Percentiles rank a stretch among this genome's conserved stretches.
These are phyloP conservation scores for Drechslerella stenobrocha DNA, from an alignment of 2,329 filamentous ascomycete genomes.

Conservation along the genomic window DNA sequence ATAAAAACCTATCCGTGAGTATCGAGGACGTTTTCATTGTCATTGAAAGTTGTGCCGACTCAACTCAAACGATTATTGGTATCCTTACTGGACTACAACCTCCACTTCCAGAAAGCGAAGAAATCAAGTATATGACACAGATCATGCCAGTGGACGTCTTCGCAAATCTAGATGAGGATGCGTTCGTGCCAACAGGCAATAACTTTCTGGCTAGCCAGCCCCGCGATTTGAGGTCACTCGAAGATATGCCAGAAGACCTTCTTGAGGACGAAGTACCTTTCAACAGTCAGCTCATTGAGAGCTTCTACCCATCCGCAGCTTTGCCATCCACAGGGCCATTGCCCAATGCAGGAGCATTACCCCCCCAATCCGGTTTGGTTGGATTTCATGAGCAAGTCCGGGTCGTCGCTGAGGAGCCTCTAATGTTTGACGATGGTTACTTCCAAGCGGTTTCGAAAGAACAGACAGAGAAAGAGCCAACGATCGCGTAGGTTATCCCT, in stretches of 20 bases:
- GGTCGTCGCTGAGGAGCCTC: slow-evolving; percentile 64
- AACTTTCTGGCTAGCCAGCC: slow-evolving; percentile 35
- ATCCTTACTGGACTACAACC: slow-evolving; percentile 79
- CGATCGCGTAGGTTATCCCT: slow-evolving; percentile 25
- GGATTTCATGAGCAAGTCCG: slow-evolving; percentile 62
- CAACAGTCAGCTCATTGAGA: slow-evolving; percentile 61
- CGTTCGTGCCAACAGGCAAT: slow-evolving; percentile 61
- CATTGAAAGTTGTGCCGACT: slow-evolving; percentile 93
- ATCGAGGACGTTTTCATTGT: slow-evolving; percentile 83
- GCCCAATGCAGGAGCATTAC: slow-evolving; percentile 54
- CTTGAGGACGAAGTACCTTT: slow-evolving; percentile 56
- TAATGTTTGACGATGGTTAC: slow-evolving; percentile 69
- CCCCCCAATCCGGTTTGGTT: slow-evolving; percentile 55
- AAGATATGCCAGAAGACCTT: slow-evolving; percentile 56
- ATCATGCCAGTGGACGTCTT: slow-evolving; percentile 86
- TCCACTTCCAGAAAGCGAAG: slow-evolving; percentile 77
- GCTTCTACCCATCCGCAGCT: slow-evolving; percentile 60
- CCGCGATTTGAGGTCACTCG: slow-evolving; percentile 59
- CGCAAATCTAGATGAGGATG: slow-evolving; percentile 84
- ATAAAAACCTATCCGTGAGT: slow-evolving; percentile 75
- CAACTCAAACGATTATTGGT: slow-evolving; percentile 84
- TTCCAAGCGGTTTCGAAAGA: slow-evolving; percentile 15
- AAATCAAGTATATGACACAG: slow-evolving; percentile 82
- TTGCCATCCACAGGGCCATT: slow-evolving; percentile 32
- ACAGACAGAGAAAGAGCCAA: slow-evolving; percentile 7